phyloP scores from a whole-genome alignment of 2,329 filamentous ascomycete species.

The Chaetomium globosum region DNA sequence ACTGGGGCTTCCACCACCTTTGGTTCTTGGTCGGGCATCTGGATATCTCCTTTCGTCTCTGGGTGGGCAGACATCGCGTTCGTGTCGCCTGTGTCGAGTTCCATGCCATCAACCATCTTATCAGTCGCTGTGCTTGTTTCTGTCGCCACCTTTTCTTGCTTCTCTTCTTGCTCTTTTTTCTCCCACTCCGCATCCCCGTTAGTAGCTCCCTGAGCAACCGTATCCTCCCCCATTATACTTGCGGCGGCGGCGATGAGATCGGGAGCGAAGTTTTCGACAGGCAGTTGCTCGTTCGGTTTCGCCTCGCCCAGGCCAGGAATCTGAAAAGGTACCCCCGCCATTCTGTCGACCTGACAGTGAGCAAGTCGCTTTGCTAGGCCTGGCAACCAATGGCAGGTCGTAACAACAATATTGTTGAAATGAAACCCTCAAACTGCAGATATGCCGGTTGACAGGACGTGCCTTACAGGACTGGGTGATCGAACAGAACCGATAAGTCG shows the following conservation, averaged over 20 bases:
- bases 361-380: background rate
- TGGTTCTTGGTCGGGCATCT: background rate
- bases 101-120: conserved; percentile 21
- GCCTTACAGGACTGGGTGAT: too few species aligned
- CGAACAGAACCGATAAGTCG: background rate
- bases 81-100: conserved; percentile 20
- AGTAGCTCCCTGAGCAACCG: conserved; percentile 16
- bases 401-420: too few species aligned
- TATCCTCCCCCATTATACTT: conserved; percentile 27
- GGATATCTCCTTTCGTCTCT: background rate
- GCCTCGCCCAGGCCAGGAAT: conserved; percentile 42
- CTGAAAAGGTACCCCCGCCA: conserved; percentile 32
- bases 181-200: conserved; percentile 23
- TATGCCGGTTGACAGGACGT: background rate
- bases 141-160: conserved; percentile 16
- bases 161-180: conserved; percentile 9
- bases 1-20: background rate
- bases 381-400: background rate
- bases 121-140: conserved; percentile 2
- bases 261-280: conserved; percentile 33
- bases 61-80: background rate
- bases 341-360: conserved; percentile 14
- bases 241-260: conserved; percentile 34
- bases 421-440: background rate
- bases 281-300: conserved; percentile 34